phyloP scores from a whole-genome alignment of 352 stramenopile species.

The Elongisporangium anandrum region DNA sequence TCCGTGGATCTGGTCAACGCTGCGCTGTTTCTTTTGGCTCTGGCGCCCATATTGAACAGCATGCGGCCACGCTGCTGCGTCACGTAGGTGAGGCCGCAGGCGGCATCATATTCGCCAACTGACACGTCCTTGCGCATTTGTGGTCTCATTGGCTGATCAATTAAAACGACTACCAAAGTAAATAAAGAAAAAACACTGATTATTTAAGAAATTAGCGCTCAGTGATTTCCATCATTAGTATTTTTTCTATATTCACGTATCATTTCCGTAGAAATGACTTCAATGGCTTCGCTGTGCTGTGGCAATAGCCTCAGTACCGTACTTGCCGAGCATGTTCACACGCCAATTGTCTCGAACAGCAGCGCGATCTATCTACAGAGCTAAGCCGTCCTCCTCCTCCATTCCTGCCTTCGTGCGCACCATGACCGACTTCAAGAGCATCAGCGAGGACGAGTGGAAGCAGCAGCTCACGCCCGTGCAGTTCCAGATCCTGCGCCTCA shows the following conservation, averaged over 20 bases:
- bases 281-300: background rate
- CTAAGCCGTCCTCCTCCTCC: too few species aligned
- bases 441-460: conserved; percentile 75
- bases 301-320: background rate
- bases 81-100: conserved; percentile 56
- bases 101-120: conserved; percentile 50
- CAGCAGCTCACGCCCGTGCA: conserved; percentile 67
- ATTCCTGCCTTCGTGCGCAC: background rate
- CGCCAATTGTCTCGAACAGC: background rate
- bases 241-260: background rate
- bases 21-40: conserved; percentile 25
- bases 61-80: conserved; percentile 66
- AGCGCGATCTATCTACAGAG: background rate
- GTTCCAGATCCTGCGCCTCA: conserved; percentile 86
- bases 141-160: background rate
- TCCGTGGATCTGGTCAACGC: background rate
- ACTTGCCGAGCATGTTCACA: background rate
- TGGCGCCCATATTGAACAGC: conserved; percentile 73
- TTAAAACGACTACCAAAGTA: background rate
- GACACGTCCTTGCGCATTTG: conserved; percentile 38
- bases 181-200: background rate
- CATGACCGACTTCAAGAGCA: background rate
- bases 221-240: too few species aligned
- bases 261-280: background rate
- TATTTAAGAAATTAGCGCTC: background rate